phyloP scores from a whole-genome alignment of 2,329 filamentous ascomycete genomes.

The Diaporthe citrichinensis region DNA sequence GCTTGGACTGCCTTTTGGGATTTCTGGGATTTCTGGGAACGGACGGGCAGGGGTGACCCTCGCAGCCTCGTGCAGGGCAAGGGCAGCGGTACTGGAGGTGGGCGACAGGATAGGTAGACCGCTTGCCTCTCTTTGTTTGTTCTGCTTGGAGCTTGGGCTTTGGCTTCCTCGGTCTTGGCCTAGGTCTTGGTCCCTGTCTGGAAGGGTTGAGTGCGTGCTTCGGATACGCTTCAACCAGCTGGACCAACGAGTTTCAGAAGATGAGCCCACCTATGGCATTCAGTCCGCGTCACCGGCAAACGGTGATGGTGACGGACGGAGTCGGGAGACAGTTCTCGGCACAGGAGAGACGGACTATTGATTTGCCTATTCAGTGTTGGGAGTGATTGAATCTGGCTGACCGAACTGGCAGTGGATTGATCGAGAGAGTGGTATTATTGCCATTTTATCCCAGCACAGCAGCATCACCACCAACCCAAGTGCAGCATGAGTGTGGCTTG shows the following conservation, averaged over 20 bases:
- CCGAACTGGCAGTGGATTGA: background rate
- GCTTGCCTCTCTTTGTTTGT: conserved; percentile 10
- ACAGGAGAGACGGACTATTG: background rate
- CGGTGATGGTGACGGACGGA: background rate
- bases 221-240: conserved; percentile 31
- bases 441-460: background rate
- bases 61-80: conserved; percentile 14
- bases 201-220: conserved; percentile 12
- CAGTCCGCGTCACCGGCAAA: conserved; percentile 5
- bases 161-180: background rate
- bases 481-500: conserved; percentile 29
- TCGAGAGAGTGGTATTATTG: background rate
- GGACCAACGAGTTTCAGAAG: conserved; percentile 22
- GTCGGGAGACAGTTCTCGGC: background rate
- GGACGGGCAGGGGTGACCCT: conserved; percentile 10
- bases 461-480: background rate
- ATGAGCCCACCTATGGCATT: conserved; percentile 15
- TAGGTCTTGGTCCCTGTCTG: conserved; percentile 17
- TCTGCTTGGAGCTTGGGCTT: background rate
- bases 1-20: conserved; percentile 27
- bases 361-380: background rate
- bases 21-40: background rate
- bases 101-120: background rate
- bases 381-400: background rate
- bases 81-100: background rate